A percentile compares a stretch with the other conserved stretches of the same genome.
phyloP scores from a whole-genome alignment of 345 rosid genomes.

The Salix koriyanagi region DNA sequence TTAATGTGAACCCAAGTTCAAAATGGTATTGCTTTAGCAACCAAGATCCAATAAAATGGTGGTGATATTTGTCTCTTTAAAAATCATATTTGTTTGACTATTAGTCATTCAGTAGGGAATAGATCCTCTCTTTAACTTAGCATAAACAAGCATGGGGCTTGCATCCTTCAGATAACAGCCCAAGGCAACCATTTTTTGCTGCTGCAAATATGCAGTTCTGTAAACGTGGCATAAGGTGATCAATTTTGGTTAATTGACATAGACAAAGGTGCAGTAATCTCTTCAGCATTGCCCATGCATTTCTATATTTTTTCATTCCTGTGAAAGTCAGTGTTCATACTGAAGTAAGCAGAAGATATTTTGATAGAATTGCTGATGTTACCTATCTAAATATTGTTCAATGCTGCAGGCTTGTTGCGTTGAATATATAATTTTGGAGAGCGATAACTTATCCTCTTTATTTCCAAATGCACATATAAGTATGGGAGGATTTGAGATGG shows the following conservation, averaged over 20 bases:
- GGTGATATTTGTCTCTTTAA: not conserved
- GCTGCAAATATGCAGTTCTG: not conserved
- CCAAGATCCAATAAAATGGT: not conserved
- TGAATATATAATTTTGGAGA: constrained; percentile 81
- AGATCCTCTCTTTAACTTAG: too few species aligned
- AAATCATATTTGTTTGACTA: not conserved
- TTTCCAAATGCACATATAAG: constrained; percentile 75
- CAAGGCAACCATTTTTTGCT: not conserved
- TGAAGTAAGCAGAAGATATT: not conserved
- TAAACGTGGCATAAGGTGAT: not conserved
- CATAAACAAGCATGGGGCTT: too few species aligned
- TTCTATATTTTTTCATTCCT: not conserved
- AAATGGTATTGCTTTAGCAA: not conserved
- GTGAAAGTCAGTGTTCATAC: not conserved
- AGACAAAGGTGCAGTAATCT: not conserved
- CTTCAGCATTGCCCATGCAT: not conserved
- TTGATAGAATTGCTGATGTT: not conserved
- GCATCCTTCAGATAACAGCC: too few species aligned
- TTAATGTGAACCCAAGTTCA: not conserved
- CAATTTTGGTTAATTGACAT: not conserved
- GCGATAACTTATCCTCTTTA: constrained; percentile 77
- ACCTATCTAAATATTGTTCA: not conserved
- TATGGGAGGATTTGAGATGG: constrained; percentile 53
- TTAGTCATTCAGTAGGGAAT: too few species aligned
- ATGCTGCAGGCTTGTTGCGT: constrained; percentile 78